These are phyloP conservation scores for Physcomitrium patens DNA, from an alignment of 225 moss, liverwort and hornwort genomes.

Conservation along the genomic window DNA sequence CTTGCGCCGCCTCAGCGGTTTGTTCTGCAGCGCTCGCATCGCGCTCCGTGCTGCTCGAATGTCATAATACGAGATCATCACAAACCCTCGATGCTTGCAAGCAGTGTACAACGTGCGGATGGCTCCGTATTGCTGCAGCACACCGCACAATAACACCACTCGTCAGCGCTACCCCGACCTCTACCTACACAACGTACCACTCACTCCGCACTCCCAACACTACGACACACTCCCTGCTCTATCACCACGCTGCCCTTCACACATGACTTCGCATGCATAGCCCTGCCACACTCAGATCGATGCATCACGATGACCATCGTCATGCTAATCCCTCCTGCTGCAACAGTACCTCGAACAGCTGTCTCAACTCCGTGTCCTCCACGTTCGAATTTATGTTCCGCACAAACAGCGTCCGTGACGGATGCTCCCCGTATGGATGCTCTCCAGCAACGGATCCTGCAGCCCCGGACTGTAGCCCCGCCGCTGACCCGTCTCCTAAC, in stretches of 20 bases:
- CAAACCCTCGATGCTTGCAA: conserved; percentile 96
- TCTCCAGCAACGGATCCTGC: conserved; percentile 98
- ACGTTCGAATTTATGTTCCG: conserved; percentile 97
- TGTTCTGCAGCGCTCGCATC: conserved; percentile 98
- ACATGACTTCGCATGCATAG: neutral
- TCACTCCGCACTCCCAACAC: neutral
- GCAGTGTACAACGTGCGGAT: conserved; percentile 97
- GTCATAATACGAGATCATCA: conserved; percentile 98
- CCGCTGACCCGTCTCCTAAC: conserved; percentile 67
- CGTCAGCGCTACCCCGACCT: neutral
- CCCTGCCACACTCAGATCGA: neutral
- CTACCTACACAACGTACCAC: neutral
- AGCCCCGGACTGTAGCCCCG: conserved; percentile 78
- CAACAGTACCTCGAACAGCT: conserved; percentile 80
- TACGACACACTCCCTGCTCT: no score
- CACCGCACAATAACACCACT: neutral
- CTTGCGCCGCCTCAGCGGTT: conserved; percentile 91
- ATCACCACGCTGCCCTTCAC: neutral
- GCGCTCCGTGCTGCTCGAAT: conserved; percentile 97
- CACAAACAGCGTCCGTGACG: conserved; percentile 91
- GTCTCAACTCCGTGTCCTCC: conserved; percentile 94
- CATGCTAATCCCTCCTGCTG: no score
- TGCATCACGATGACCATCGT: no score
- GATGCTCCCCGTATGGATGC: conserved; percentile 97
- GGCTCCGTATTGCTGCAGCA: conserved; percentile 94